Evolutionary conservation across 2,329 filamentous ascomycete genomes (phyloP).

Genomic region (Nemania sp.): DNA sequence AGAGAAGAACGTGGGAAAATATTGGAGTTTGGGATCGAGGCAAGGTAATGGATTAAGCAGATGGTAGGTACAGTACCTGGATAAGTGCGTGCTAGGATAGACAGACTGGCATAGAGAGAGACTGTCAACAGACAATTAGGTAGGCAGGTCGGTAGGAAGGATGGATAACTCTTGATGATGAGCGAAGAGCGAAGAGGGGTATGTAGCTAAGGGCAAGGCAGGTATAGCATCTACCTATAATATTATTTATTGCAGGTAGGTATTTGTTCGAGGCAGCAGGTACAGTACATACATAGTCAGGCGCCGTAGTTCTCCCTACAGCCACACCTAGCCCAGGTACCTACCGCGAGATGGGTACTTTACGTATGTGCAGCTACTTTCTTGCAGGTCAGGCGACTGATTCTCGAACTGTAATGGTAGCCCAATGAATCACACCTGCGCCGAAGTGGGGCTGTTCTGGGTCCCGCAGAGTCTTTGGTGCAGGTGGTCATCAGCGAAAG

Average conservation of each 20-base stretch:
- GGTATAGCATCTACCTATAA: not conserved
- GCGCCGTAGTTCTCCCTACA: conserved; percentile 14
- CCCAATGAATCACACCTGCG: conserved; percentile 24
- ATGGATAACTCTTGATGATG: conserved; percentile 14
- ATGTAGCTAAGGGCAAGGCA: conserved; percentile 1
- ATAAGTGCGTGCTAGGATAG: not conserved
- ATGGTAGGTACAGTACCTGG: conserved; percentile 8
- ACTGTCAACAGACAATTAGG: conserved; percentile 5
- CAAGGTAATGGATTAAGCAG: conserved; percentile 2
- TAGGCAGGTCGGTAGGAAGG: conserved; percentile 6
- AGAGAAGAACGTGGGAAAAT: conserved; percentile 14
- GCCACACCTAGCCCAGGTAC: conserved; percentile 1
- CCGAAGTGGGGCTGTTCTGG: conserved; percentile 23
- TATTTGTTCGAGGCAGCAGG: conserved; percentile 5
- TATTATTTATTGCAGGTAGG: not conserved
- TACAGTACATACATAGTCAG: not conserved
- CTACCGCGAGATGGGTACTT: conserved; percentile 16
- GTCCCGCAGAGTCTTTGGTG: conserved; percentile 24
- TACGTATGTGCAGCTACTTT: conserved; percentile 23
- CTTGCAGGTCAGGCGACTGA: conserved; percentile 31
- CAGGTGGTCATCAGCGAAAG: conserved; percentile 23
- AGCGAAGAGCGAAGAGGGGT: conserved; percentile 22
- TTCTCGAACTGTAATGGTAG: conserved; percentile 18
- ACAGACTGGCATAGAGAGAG: conserved; percentile 9
- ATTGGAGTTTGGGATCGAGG: conserved; percentile 18